Evolutionary conservation across 2,329 filamentous ascomycete species (phyloP), one percentile per base, ranked within the genome.

Genomic region (Stagonosporopsis tanaceti): DNA sequence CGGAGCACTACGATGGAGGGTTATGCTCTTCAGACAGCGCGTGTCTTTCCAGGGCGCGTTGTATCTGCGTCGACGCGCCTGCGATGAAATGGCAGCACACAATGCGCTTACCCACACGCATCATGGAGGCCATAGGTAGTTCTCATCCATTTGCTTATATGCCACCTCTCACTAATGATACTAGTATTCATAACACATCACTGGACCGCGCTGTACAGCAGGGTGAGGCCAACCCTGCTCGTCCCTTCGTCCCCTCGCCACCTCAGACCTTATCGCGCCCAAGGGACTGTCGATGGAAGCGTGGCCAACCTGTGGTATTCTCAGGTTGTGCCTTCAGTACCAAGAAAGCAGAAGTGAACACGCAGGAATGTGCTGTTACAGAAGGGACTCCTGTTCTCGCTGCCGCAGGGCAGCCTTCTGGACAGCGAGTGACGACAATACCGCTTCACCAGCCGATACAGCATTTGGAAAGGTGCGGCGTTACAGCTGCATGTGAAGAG

Each of bases 1-100:
- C 28, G 62, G 63, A 68, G 70, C 70, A 69, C 66, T 64, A 67
- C 63, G 57, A 76, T 76, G 73, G 74, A 73, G 70, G 60, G 68
- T 60, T 63, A 75, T 76, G 73, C 69, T 69, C 60, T 62, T 59
- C 65, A 64, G 59, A 64, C 64, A 59, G 66, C 61, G 72, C 68
- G 69, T 62, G 65, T 61, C 66, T 54, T 51, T 66, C 44, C 55
- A 61, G 55, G 63, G 66, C 66, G 71, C 64, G 63, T 64, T 63
- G 57, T 44, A 59, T 50, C 39, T 56, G 41, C 46, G 41, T 45
- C 59, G 58, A 61, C 61, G 61, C 51, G 63, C 50, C 50, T 52
- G 52, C 63, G 35, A 55, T 64, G 57, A 64, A 47, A 60, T 61
- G 44, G 47, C 53, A 47, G 30, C 35, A 24, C 41, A 51, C 47